A percentile compares a stretch with the other conserved stretches of the same genome.
These are phyloP conservation scores for Penicillium sp. DNA, from an alignment of 2,329 filamentous ascomycete genomes.

Conservation along the genomic window DNA sequence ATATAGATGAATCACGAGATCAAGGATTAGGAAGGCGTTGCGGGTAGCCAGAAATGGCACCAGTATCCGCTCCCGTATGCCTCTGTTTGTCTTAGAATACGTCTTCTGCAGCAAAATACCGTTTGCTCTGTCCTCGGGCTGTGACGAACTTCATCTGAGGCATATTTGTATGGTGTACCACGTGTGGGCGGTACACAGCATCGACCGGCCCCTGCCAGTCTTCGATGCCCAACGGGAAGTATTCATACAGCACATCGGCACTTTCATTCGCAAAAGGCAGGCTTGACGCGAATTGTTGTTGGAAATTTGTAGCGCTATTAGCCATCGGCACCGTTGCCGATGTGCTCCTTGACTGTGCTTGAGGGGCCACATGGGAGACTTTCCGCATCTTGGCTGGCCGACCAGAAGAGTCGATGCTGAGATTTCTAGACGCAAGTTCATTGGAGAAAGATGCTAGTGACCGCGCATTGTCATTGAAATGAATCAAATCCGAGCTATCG, in stretches of 20 bases:
- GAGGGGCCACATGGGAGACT: conserved; percentile 35
- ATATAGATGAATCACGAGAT: neutral
- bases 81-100: conserved; percentile 34
- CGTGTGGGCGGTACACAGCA: conserved; percentile 87
- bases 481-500: conserved; percentile 54
- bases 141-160: conserved; percentile 74
- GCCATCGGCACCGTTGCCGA: conserved; percentile 39
- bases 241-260: conserved; percentile 87
- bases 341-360: conserved; percentile 37
- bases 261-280: conserved; percentile 62
- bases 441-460: conserved; percentile 28
- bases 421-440: conserved; percentile 34
- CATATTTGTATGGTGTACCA: conserved; percentile 83
- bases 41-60: neutral
- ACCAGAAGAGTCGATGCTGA: conserved; percentile 35
- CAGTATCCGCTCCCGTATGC: neutral
- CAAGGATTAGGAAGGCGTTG: neutral
- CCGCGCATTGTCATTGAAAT: conserved; percentile 25
- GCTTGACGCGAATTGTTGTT: conserved; percentile 61
- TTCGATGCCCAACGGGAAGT: conserved; percentile 88
- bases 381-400: conserved; percentile 47
- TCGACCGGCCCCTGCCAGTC: conserved; percentile 92
- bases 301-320: conserved; percentile 35
- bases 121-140: conserved; percentile 68
- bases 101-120: conserved; percentile 72